These are phyloP conservation scores for Protomyces gravidus DNA, from an alignment of 1,139 yeast species.

Conservation along the genomic window DNA sequence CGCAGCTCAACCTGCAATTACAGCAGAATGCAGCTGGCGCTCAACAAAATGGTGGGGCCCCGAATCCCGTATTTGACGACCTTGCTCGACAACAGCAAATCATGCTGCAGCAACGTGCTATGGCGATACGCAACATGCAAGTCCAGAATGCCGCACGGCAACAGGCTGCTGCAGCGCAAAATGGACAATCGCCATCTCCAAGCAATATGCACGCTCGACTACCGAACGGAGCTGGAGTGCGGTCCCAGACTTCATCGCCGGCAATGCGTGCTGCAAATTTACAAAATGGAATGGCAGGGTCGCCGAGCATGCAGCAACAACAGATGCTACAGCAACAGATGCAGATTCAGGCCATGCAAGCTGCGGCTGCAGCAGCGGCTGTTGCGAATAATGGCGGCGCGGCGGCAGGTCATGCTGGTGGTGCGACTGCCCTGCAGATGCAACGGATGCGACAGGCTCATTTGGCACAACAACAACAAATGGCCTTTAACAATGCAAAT, in stretches of 20 bases:
- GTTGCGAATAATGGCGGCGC: neutral
- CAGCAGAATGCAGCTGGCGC: constrained; percentile 1
- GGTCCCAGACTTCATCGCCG: constrained; percentile 1
- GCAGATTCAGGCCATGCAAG: constrained; percentile 10
- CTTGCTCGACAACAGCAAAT: constrained; percentile 25
- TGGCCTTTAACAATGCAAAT: neutral
- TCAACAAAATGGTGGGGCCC: neutral
- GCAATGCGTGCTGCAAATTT: neutral
- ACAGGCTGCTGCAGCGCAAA: neutral
- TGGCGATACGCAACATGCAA: constrained; percentile 20
- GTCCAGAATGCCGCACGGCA: constrained; percentile 17
- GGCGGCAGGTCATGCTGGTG: neutral
- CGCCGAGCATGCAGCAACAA: constrained; percentile 7
- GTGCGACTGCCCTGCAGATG: constrained; percentile 24
- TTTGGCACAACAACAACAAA: constrained; percentile 25
- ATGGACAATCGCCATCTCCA: neutral
- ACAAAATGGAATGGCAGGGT: constrained; percentile 1
- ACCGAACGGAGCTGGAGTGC: neutral
- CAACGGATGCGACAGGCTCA: constrained; percentile 27
- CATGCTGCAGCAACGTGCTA: constrained; percentile 24
- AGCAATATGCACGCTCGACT: neutral
- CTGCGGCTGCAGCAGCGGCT: neutral
- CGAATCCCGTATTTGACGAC: neutral
- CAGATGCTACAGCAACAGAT: constrained; percentile 23
- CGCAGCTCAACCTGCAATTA: neutral